Evolutionary conservation across 306 rosid genomes (phyloP).

Genomic region (Canavalia gladiata): DNA sequence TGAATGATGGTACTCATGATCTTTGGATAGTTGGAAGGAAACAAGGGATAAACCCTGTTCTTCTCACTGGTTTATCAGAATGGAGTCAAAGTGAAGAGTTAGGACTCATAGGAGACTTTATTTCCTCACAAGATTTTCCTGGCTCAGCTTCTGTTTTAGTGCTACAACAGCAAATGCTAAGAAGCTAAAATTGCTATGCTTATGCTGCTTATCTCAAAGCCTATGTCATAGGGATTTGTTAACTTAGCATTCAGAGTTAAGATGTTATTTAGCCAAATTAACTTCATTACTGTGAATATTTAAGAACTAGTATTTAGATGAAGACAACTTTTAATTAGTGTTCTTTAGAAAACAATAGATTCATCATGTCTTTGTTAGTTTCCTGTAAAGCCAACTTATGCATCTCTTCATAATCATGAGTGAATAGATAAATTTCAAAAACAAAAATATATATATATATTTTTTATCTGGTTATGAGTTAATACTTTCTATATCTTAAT

Average conservation of each 20-base stretch:
- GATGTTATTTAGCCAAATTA: slow-evolving; percentile 3
- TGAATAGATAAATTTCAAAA: background rate
- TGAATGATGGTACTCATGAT: slow-evolving; percentile 62
- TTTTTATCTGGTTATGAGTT: background rate
- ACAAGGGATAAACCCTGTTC: slow-evolving; percentile 75
- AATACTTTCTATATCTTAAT: background rate
- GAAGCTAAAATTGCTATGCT: slow-evolving; percentile 46
- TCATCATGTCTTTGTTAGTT: background rate
- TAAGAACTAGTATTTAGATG: slow-evolving; percentile 31
- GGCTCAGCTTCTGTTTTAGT: slow-evolving; percentile 72
- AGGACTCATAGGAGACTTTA: slow-evolving; percentile 78
- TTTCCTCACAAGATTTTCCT: slow-evolving; percentile 77
- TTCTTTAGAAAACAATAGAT: slow-evolving; percentile 14
- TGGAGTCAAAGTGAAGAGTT: slow-evolving; percentile 77
- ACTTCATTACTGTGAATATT: slow-evolving; percentile 32
- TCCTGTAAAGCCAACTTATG: background rate
- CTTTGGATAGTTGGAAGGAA: slow-evolving; percentile 82
- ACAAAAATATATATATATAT: background rate
- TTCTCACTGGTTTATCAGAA: slow-evolving; percentile 62
- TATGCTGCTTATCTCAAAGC: background rate
- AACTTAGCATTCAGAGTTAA: slow-evolving; percentile 10
- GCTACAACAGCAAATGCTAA: slow-evolving; percentile 72
- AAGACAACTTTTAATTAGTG: background rate
- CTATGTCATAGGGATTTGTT: slow-evolving; percentile 6
- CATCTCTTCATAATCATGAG: background rate